phyloP scores from a whole-genome alignment of 768 basidiomycete genomes.

The Neoboletus subvelutipes region DNA sequence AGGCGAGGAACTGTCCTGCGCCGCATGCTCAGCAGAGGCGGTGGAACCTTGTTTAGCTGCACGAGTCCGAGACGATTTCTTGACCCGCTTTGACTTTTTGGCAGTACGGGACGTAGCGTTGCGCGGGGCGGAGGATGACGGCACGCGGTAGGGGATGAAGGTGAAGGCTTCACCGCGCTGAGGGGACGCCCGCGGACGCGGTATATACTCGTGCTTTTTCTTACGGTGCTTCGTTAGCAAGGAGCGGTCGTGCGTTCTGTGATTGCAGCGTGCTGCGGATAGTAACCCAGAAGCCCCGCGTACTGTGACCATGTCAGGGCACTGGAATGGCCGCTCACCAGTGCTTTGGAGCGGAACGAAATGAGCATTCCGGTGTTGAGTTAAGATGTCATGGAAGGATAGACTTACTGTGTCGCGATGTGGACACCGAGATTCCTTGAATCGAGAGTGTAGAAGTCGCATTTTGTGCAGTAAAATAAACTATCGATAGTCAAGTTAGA shows the following conservation, averaged over 20 bases:
- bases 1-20: background rate
- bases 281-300: background rate
- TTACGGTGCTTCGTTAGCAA: slow-evolving; percentile 18
- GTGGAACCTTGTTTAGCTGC: background rate
- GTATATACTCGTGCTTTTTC: slow-evolving; percentile 11
- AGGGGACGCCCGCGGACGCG: background rate
- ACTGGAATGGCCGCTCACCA: slow-evolving; percentile 7
- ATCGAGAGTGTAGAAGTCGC: slow-evolving; percentile 9
- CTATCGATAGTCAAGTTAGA: background rate
- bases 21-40: background rate
- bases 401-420: slow-evolving; percentile 14
- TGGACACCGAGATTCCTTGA: slow-evolving; percentile 1
- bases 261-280: background rate
- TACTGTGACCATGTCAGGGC: slow-evolving; percentile 1
- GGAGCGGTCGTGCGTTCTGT: slow-evolving; percentile 15
- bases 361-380: background rate
- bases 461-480: slow-evolving; percentile 5
- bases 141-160: background rate
- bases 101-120: background rate
- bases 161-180: no score
- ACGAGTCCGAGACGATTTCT: background rate
- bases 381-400: background rate
- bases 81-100: no score
- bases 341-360: slow-evolving; percentile 10
- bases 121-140: background rate